Base-by-base conservation (phyloP, 306 rosid genomes). In the Trifolium dubium region DNA sequence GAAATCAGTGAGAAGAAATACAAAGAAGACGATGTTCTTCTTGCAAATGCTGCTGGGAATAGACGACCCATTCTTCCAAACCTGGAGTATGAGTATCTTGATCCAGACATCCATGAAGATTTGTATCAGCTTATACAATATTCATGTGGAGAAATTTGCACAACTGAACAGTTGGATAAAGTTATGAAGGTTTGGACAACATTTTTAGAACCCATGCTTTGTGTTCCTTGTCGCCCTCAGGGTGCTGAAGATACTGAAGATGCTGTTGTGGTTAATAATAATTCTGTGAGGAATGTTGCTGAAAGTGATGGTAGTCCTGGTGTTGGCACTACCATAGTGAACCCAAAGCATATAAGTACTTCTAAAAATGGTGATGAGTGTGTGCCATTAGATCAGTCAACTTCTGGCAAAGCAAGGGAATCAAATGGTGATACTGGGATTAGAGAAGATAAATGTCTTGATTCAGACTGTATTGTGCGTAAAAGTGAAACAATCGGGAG, bases 171-270 rank as follows among this genome's bases (percentile, higher is more conserved):
- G 39, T 82, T 92, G 85, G 99, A 90, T 80, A 95, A 92, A 86
- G 93, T 92, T 53, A 85, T 88, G 98, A 95, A 92, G 93, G 79
- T 95, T 68, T 95, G 99, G 99, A 92, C 97, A 77, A 90, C 96
- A 46, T 95, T 95, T 76, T 71, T 95, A 28, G 99, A 95, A 80
- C 97, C 99, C 68, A 63, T 92, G 86, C 89, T 92, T 41, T 92
- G 98, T 82, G 96, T 95, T 71, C 97, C 98, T 72, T 73, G 86
- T 43, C 89, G 97, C 29, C 96, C 96, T 75, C 97, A 77, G 51
- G 96, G 89, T 50, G 92, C 88, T 14, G 99, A 92, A 81, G 98
- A 95, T 83, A 88, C 97, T 8, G 98, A 90, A 85, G 98, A 95
- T 83, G 96, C 81, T 56, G 96, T 81, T 56, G 86, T 92, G 81